Evolutionary conservation across 305 asterid genomes (phyloP).

Genomic region (Solanum chacoense): DNA sequence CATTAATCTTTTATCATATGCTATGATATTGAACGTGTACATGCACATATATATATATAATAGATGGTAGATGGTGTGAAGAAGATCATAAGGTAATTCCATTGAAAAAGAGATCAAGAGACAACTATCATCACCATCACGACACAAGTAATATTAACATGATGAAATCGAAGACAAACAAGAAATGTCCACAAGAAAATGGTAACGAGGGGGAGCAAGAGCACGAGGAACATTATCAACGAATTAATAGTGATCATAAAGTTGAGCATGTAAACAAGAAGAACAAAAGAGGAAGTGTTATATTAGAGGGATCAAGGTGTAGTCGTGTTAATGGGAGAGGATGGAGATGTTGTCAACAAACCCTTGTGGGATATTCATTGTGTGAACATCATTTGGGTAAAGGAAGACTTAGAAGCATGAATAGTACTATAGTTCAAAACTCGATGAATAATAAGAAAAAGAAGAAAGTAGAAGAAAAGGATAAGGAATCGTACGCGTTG

Average conservation of each 20-base stretch:
- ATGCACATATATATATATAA: neutral
- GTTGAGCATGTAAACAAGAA: constrained; percentile 8
- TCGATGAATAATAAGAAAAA: neutral
- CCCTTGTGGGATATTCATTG: constrained; percentile 61
- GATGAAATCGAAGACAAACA: constrained; percentile 55
- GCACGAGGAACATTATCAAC: neutral
- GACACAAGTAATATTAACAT: neutral
- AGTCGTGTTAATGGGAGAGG: constrained; percentile 82
- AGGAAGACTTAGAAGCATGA: constrained; percentile 46
- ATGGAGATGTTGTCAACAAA: constrained; percentile 70
- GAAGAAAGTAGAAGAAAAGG: neutral
- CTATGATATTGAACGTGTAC: neutral
- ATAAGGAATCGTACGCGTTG: neutral
- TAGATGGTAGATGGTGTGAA: constrained; percentile 15
- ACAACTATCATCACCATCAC: neutral
- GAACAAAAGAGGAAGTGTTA: constrained; percentile 39
- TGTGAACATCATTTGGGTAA: constrained; percentile 78
- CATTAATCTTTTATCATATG: neutral
- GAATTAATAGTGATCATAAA: neutral
- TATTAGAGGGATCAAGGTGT: constrained; percentile 71
- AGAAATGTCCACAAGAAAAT: constrained; percentile 25
- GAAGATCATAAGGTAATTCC: constrained; percentile 34
- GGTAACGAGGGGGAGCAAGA: neutral
- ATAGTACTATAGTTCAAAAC: constrained; percentile 7
- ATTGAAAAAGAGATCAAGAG: constrained; percentile 41